phyloP scores from a whole-genome alignment of 2,329 filamentous ascomycete species.

The Apiospora aurea region DNA sequence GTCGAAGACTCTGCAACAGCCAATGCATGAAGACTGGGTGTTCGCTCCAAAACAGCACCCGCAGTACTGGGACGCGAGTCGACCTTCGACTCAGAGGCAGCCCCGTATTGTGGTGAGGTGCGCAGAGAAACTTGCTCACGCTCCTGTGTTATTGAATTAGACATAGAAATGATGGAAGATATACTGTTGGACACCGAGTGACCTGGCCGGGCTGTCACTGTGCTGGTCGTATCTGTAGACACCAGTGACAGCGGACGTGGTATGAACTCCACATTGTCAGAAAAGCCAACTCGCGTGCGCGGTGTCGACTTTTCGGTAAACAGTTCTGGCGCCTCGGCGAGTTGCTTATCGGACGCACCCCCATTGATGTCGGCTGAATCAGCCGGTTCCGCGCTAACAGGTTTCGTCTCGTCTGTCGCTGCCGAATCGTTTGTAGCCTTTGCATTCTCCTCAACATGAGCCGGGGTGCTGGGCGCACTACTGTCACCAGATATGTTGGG shows the following conservation, averaged over 20 bases:
- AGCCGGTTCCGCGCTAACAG: constrained; percentile 7
- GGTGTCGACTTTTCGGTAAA: constrained; percentile 46
- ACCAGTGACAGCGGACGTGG: constrained; percentile 83
- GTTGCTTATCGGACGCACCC: constrained; percentile 32
- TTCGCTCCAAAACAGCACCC: constrained; percentile 70
- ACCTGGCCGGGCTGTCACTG: constrained; percentile 70
- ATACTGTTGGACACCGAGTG: constrained; percentile 83
- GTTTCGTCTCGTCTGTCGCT: not conserved
- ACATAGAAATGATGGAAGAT: constrained; percentile 74
- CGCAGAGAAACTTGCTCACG: constrained; percentile 47
- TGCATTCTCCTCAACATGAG: constrained; percentile 49
- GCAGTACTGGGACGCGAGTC: constrained; percentile 73
- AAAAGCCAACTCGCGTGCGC: constrained; percentile 79
- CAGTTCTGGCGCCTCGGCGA: constrained; percentile 34
- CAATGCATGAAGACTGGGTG: constrained; percentile 45
- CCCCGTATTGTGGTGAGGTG: constrained; percentile 49
- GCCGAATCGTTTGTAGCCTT: constrained; percentile 28
- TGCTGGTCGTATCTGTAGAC: constrained; percentile 84
- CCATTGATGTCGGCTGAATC: constrained; percentile 29
- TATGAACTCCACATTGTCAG: constrained; percentile 83
- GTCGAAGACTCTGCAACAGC: constrained; percentile 38
- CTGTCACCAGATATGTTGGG: constrained; percentile 60
- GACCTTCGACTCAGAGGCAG: constrained; percentile 36
- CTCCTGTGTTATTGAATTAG: constrained; percentile 52
- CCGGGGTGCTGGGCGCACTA: constrained; percentile 71